Base-by-base conservation (phyloP, 257 asterid species). In the Solanum clarkiae region DNA sequence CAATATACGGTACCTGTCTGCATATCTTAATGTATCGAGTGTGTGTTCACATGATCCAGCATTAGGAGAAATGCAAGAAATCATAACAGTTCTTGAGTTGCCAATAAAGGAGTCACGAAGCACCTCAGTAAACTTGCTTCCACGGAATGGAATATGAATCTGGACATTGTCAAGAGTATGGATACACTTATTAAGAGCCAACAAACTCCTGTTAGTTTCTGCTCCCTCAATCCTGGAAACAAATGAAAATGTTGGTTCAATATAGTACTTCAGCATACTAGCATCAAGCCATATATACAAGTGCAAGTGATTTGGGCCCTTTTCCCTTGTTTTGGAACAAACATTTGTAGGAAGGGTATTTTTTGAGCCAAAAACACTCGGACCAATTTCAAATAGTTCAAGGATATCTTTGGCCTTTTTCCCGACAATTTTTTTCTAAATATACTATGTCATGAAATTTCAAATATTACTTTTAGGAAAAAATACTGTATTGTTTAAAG, bases 31-130 rank as follows among this genome's bases (percentile, higher is more conserved):
- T 70, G 99, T 97, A 81, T 97, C 95, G 87, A 97, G 95, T 59
- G 99, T 97, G 81, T 95, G 99, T 91, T 97, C 99, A 82, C 99
- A 97, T 14, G 99, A 97, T 82, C 99, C 98, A 85, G 98, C 95
- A 84, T 91, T 94, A 32, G 99, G 99, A 84, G 99, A 97, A 86
- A 97, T 94, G 91, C 99, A 95, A 79, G 99, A 97, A 85, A 97
- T 97, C 99, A 95, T 95, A 56, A 97, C 98, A 24, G 99, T 93
- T 90, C 97, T 92, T 80, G 99, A 95, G 87, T 97, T 97, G 54
- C 99, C 99, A 69, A 97, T 96, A 80, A 97, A 97, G 82, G 99
- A 94, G 91, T 95, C 99, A 68, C 98, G 95, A 74, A 97, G 97
- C 86, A 97, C 99, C 91, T 97, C 99, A 17, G 99, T 95, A 74